Conservation (phyloP, 805 yeast genomes). For the Monosporozyma aquatica region DNA sequence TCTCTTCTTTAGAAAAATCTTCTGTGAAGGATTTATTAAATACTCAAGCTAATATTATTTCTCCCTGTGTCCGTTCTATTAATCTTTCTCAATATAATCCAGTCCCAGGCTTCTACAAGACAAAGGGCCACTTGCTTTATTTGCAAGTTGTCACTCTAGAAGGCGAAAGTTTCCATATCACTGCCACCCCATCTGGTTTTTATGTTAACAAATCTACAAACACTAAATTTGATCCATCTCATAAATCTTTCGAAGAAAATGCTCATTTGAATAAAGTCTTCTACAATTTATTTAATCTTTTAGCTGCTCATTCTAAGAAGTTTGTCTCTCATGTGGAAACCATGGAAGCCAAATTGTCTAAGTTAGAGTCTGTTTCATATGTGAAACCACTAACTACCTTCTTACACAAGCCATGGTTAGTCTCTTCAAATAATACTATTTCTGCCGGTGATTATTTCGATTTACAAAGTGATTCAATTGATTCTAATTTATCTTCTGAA, state of each 20-base stretch:
- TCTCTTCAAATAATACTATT: slow-evolving; percentile 24
- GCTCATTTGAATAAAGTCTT: slow-evolving; percentile 18
- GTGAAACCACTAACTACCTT: slow-evolving; percentile 52
- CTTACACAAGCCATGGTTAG: slow-evolving; percentile 70
- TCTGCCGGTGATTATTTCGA: slow-evolving; percentile 48
- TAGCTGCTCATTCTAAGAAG: slow-evolving; percentile 56
- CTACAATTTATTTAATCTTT: slow-evolving; percentile 48
- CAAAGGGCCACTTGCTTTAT: slow-evolving; percentile 76
- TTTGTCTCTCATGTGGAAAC: slow-evolving; percentile 44
- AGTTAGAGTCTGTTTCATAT: slow-evolving; percentile 44
- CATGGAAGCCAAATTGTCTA: slow-evolving; percentile 40
- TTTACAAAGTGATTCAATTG: slow-evolving; percentile 38
- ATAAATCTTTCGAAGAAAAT: slow-evolving; percentile 23
- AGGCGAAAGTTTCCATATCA: slow-evolving; percentile 67
- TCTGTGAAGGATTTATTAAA: slow-evolving; percentile 13
- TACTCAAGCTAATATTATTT: slow-evolving; percentile 18
- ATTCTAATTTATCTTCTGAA: slow-evolving; percentile 26
- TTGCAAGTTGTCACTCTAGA: slow-evolving; percentile 70
- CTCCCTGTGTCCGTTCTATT: slow-evolving; percentile 46
- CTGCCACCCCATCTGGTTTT: slow-evolving; percentile 74
- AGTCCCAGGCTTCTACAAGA: slow-evolving; percentile 51
- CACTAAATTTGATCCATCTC: slow-evolving; percentile 59
- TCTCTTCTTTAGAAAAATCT: slow-evolving; percentile 14
- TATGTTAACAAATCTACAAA: slow-evolving; percentile 62
- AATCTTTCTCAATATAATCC: slow-evolving; percentile 81